Evolutionary conservation across 176 grass and related monocot species (phyloP).

Genomic region (Dactylis glomerata): DNA sequence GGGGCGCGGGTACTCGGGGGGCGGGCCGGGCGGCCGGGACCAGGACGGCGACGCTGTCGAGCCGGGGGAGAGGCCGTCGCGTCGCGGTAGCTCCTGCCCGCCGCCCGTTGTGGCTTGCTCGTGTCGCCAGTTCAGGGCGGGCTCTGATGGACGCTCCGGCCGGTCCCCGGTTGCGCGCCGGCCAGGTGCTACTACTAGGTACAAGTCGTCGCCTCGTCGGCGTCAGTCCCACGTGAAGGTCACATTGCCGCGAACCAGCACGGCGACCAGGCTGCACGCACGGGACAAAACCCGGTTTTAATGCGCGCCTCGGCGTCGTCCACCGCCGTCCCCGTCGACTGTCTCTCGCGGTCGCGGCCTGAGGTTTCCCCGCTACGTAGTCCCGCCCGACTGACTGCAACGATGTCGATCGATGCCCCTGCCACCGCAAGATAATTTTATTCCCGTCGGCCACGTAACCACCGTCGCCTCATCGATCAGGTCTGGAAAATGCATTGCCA

Average conservation of each 20-base stretch:
- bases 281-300: slow-evolving; percentile 24
- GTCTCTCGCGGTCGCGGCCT: neutral
- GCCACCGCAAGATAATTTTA: neutral
- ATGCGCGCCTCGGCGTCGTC: slow-evolving; percentile 32
- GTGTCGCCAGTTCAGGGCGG: neutral
- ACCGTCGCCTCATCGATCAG: neutral
- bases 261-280: neutral
- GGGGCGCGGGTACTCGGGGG: neutral
- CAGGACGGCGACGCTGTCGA: neutral
- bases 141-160: neutral
- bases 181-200: too few relatives aligned
- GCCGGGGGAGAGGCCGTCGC: neutral
- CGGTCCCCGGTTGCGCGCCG: neutral
- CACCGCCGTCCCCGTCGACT: neutral
- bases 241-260: neutral
- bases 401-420: neutral
- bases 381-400: neutral
- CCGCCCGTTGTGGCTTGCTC: too few relatives aligned
- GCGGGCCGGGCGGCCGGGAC: neutral
- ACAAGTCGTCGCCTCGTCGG: neutral
- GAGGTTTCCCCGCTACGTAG: neutral
- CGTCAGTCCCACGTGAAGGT: slow-evolving; percentile 51
- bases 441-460: neutral
- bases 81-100: too few relatives aligned
- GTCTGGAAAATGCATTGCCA: neutral